Evolutionary conservation across 148 eudicot genomes (phyloP).

Genomic region (Vaccinium vitisidaea): DNA sequence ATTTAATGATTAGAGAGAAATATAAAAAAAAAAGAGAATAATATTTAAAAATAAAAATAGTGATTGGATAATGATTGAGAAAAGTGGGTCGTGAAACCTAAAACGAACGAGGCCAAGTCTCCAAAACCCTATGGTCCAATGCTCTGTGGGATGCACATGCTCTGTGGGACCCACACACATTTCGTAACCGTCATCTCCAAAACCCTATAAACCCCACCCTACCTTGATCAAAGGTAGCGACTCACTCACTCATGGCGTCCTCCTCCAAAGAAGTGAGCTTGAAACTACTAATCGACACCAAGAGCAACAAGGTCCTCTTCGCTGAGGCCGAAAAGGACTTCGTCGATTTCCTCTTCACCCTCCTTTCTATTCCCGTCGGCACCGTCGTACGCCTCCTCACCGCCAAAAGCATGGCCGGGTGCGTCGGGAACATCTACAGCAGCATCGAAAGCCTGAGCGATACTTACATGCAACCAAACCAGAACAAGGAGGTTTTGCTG

Average conservation of each 20-base stretch:
- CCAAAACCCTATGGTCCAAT: no score
- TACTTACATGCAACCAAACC: not conserved
- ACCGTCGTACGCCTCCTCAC: slow-evolving; percentile 7
- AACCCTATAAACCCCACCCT: no score
- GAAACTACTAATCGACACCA: not conserved
- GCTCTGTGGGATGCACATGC: no score
- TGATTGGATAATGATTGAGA: no score
- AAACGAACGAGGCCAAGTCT: no score
- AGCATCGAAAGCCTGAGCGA: slow-evolving; percentile 5
- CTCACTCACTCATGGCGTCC: not conserved
- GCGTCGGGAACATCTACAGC: not conserved
- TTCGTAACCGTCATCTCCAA: no score
- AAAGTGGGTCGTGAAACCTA: no score
- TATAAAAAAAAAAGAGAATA: no score
- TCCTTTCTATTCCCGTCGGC: slow-evolving; percentile 1
- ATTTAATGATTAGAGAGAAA: no score
- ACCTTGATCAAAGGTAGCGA: no score
- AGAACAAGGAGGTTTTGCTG: not conserved
- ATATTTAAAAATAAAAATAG: no score
- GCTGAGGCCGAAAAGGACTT: slow-evolving; percentile 10
- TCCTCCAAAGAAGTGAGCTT: not conserved
- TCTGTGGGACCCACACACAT: no score
- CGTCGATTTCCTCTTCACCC: not conserved
- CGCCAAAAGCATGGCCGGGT: not conserved
- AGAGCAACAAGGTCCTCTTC: slow-evolving; percentile 8